A percentile compares a stretch with the other conserved stretches of the same genome.
Conservation (phyloP, 2,329 filamentous ascomycete genomes). For the Epichloe hybrida region DNA sequence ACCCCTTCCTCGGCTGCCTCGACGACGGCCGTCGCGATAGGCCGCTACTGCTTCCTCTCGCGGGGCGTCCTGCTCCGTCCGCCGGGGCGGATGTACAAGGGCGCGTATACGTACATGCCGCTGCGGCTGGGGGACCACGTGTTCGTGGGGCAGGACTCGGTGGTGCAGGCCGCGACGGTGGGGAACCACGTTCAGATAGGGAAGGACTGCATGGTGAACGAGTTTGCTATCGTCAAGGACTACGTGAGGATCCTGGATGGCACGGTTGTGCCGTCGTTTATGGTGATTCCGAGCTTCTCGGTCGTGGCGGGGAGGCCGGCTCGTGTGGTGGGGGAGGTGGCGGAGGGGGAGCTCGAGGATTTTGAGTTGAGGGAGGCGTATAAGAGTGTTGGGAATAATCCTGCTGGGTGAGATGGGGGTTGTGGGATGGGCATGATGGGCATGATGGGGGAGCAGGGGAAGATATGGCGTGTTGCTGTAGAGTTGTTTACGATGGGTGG, state of each 20-base stretch:
- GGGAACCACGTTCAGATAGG: constrained; percentile 82
- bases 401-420: constrained; percentile 9
- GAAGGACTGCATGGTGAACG: constrained; percentile 60
- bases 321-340: constrained; percentile 67
- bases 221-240: constrained; percentile 87
- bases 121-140: constrained; percentile 92
- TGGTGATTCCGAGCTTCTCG: constrained; percentile 86
- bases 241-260: constrained; percentile 79
- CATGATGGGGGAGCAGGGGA: no score
- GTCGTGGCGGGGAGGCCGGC: constrained; percentile 79
- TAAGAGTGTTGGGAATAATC: constrained; percentile 48
- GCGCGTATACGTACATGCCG: constrained; percentile 68
- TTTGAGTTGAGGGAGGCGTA: constrained; percentile 53
- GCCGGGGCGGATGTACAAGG: constrained; percentile 69
- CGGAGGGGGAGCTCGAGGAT: constrained; percentile 49
- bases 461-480: no score
- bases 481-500: no score
- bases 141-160: constrained; percentile 62
- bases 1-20: constrained; percentile 29
- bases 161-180: constrained; percentile 73
- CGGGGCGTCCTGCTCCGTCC: constrained; percentile 68
- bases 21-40: constrained; percentile 67
- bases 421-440: not conserved
- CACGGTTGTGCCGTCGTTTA: constrained; percentile 69
- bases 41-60: constrained; percentile 81